phyloP scores from a whole-genome alignment of 352 stramenopile genomes.

The Globisporangium cystogenes region DNA sequence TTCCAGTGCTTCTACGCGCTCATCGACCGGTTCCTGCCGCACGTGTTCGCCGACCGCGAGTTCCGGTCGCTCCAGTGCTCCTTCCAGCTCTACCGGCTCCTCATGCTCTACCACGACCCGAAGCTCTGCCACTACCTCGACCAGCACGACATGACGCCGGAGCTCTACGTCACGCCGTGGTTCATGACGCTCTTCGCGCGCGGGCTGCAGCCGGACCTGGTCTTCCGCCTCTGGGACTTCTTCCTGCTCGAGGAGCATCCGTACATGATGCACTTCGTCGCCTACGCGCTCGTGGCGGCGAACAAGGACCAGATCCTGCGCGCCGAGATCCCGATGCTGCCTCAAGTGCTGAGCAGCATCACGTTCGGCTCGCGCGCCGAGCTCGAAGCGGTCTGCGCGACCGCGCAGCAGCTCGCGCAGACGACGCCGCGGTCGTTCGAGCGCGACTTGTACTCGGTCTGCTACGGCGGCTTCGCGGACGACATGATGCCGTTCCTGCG shows the following conservation, averaged over 20 bases:
- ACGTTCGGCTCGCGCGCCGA: slow-evolving; percentile 53
- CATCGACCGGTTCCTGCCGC: slow-evolving; percentile 84
- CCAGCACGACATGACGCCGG: slow-evolving; percentile 88
- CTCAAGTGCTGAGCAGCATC: slow-evolving; percentile 74
- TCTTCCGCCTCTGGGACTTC: slow-evolving; percentile 90
- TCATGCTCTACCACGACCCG: slow-evolving; percentile 91
- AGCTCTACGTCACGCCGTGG: slow-evolving; percentile 92
- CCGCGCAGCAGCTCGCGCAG: slow-evolving; percentile 50
- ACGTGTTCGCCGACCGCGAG: slow-evolving; percentile 87
- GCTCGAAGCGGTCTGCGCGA: slow-evolving; percentile 48
- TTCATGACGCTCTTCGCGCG: slow-evolving; percentile 93
- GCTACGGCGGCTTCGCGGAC: slow-evolving; percentile 71
- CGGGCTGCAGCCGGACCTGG: slow-evolving; percentile 58
- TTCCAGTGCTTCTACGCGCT: slow-evolving; percentile 89
- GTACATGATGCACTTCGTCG: slow-evolving; percentile 87
- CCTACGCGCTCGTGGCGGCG: slow-evolving; percentile 71
- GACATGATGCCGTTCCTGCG: slow-evolving; percentile 61
- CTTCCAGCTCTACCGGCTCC: slow-evolving; percentile 87
- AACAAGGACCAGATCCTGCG: slow-evolving; percentile 54
- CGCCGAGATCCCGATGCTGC: slow-evolving; percentile 70
- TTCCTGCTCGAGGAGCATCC: slow-evolving; percentile 88
- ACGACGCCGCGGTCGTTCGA: slow-evolving; percentile 74
- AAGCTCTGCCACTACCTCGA: slow-evolving; percentile 85
- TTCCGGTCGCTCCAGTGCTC: slow-evolving; percentile 91
- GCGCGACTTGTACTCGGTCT: slow-evolving; percentile 76